Conservation (phyloP, 148 eudicot genomes). For the Cornus florida region DNA sequence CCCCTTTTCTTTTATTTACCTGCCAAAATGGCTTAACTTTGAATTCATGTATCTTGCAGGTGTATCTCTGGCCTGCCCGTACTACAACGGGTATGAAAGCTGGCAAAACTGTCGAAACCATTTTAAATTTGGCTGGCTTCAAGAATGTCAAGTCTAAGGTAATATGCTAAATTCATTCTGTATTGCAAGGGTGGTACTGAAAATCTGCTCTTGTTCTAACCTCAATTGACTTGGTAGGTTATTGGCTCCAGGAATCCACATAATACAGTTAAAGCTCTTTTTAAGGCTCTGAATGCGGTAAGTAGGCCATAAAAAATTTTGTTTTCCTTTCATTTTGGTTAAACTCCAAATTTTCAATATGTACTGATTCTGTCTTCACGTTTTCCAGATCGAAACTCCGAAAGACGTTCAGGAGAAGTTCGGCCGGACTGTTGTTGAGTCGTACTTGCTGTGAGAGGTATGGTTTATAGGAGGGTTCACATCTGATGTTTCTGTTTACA, state of each 20-base stretch:
- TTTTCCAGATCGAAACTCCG: slow-evolving; percentile 77
- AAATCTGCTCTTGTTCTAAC: background rate
- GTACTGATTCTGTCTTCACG: background rate
- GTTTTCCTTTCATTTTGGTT: background rate
- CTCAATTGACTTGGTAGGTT: slow-evolving; percentile 46
- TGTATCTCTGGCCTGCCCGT: slow-evolving; percentile 91
- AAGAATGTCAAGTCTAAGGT: slow-evolving; percentile 94
- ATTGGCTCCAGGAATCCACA: slow-evolving; percentile 89
- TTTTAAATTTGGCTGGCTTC: slow-evolving; percentile 83
- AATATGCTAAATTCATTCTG: slow-evolving; percentile 1
- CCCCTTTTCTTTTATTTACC: background rate
- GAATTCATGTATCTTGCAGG: slow-evolving; percentile 31
- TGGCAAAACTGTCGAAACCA: slow-evolving; percentile 68
- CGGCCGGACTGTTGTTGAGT: slow-evolving; percentile 91
- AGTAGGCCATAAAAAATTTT: slow-evolving; percentile 18
- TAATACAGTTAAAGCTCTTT: slow-evolving; percentile 86
- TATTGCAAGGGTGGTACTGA: background rate
- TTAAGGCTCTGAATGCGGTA: slow-evolving; percentile 87
- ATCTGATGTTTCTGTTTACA: too few species aligned
- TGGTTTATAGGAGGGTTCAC: too few species aligned
- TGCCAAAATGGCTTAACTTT: background rate
- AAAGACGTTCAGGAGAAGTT: slow-evolving; percentile 95
- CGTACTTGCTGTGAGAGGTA: slow-evolving; percentile 58
- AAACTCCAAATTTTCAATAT: background rate
- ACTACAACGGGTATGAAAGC: slow-evolving; percentile 82